Percentiles rank a stretch among this genome's conserved stretches.
phyloP scores from a whole-genome alignment of 306 rosid genomes.

The Amphicarpaea edgeworthii region DNA sequence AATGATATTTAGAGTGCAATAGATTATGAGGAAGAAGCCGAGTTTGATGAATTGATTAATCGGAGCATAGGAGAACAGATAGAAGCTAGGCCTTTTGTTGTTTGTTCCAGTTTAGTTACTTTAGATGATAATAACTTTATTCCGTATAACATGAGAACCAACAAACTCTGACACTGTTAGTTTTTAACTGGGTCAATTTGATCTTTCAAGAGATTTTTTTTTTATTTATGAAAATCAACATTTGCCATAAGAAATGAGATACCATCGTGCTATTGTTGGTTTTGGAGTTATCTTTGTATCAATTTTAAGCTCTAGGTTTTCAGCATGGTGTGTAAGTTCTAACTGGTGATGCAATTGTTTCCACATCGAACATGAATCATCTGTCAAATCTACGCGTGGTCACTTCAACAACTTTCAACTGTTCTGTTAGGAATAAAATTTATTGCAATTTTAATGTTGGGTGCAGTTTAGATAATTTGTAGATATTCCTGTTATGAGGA shows the following conservation, averaged over 20 bases:
- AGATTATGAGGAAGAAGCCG: not conserved
- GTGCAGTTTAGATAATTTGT: constrained; percentile 1
- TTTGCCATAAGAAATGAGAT: not conserved
- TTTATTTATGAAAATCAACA: not conserved
- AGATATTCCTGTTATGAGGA: not conserved
- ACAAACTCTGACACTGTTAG: not conserved
- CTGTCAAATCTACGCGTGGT: not conserved
- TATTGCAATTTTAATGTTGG: not conserved
- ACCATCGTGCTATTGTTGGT: not conserved
- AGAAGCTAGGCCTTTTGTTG: not conserved
- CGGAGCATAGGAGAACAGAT: not conserved
- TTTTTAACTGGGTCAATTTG: not conserved
- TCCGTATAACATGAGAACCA: not conserved
- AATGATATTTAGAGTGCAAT: not conserved
- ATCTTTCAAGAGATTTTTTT: not conserved
- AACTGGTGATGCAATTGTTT: not conserved
- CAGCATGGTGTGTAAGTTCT: not conserved
- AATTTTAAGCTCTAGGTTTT: constrained; percentile 15
- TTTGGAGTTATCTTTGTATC: not conserved
- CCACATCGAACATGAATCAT: not conserved
- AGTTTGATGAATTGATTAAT: constrained; percentile 14
- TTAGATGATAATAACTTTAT: constrained; percentile 4
- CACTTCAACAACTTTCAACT: not conserved
- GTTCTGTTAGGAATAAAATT: not conserved
- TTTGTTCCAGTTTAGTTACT: not conserved